Evolutionary conservation across 192 early-diverging fungal species (phyloP).

Genomic region (Coemansia sp.): DNA sequence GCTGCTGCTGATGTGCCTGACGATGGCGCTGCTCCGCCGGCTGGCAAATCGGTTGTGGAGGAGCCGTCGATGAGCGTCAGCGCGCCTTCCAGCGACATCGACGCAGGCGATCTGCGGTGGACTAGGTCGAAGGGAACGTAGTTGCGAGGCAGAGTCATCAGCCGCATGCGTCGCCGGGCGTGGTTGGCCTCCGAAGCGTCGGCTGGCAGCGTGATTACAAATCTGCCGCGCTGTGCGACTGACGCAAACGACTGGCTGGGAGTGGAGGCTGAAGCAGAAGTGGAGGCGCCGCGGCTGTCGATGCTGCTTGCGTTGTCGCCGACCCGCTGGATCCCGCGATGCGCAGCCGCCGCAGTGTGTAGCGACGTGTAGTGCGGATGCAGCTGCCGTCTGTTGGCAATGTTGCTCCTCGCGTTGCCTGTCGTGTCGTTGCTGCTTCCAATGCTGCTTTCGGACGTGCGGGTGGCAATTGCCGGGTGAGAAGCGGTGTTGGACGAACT

Average conservation of each 20-base stretch:
- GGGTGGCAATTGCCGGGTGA: constrained; percentile 1
- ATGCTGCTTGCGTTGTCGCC: constrained; percentile 21
- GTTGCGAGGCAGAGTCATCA: constrained; percentile 23
- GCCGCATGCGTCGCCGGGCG: constrained; percentile 8
- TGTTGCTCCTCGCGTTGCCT: constrained; percentile 3
- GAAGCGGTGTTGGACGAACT: constrained; percentile 12
- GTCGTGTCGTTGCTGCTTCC: constrained; percentile 6
- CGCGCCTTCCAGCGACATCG: constrained; percentile 45
- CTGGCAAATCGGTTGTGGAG: not conserved
- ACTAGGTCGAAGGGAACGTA: constrained; percentile 42
- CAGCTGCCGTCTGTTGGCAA: constrained; percentile 4
- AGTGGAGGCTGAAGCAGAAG: not conserved
- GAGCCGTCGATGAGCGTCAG: constrained; percentile 40
- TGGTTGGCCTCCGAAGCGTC: not conserved
- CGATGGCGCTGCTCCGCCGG: not conserved
- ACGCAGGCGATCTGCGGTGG: constrained; percentile 21
- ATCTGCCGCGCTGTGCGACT: not conserved
- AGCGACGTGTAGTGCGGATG: constrained; percentile 7
- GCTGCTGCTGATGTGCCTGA: not conserved
- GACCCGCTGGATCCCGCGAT: constrained; percentile 9
- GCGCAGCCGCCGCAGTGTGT: not conserved
- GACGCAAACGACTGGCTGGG: not conserved
- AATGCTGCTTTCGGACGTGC: constrained; percentile 28
- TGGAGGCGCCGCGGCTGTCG: not conserved
- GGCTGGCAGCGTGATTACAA: not conserved